A percentile compares a stretch with the other conserved stretches of the same genome.
These are phyloP conservation scores for Talaromyces sp. DNA, from an alignment of 2,329 filamentous ascomycete species.

Conservation along the genomic window DNA sequence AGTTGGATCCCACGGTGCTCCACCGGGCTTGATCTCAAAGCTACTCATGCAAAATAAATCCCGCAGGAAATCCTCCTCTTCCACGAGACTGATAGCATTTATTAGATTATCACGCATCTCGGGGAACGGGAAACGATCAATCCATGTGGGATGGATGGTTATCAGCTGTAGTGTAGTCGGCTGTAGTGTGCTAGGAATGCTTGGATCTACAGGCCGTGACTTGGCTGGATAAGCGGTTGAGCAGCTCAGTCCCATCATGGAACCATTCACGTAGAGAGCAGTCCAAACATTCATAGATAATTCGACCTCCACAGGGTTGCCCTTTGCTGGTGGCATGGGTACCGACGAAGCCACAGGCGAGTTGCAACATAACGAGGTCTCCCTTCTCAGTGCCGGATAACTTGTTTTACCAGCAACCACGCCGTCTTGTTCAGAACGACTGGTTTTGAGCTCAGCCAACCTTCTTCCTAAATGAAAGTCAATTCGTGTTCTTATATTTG, in stretches of 20 bases:
- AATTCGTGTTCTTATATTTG: neutral
- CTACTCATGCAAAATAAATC: slow-evolving; percentile 34
- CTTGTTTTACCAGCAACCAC: neutral
- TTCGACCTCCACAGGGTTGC: neutral
- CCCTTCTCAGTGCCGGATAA: neutral
- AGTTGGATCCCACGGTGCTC: slow-evolving; percentile 31
- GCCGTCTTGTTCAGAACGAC: neutral
- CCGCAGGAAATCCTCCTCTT: slow-evolving; percentile 35
- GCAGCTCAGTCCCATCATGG: slow-evolving; percentile 30
- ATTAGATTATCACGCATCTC: slow-evolving; percentile 38
- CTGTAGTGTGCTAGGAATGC: slow-evolving; percentile 25
- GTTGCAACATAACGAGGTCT: neutral
- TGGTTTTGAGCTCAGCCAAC: neutral
- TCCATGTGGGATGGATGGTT: slow-evolving; percentile 33
- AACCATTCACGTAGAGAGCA: slow-evolving; percentile 32
- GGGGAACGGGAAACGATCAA: slow-evolving; percentile 40
- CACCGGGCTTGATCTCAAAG: slow-evolving; percentile 30
- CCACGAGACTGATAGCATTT: slow-evolving; percentile 24
- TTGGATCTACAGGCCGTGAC: slow-evolving; percentile 22
- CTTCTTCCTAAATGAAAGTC: slow-evolving; percentile 5
- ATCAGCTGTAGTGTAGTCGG: slow-evolving; percentile 34
- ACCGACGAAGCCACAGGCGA: slow-evolving; percentile 2
- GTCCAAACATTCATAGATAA: slow-evolving; percentile 25
- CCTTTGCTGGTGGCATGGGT: neutral
- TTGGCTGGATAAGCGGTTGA: slow-evolving; percentile 23